phyloP scores from a whole-genome alignment of 768 basidiomycete species.

The Lanmaoa rubissima region DNA sequence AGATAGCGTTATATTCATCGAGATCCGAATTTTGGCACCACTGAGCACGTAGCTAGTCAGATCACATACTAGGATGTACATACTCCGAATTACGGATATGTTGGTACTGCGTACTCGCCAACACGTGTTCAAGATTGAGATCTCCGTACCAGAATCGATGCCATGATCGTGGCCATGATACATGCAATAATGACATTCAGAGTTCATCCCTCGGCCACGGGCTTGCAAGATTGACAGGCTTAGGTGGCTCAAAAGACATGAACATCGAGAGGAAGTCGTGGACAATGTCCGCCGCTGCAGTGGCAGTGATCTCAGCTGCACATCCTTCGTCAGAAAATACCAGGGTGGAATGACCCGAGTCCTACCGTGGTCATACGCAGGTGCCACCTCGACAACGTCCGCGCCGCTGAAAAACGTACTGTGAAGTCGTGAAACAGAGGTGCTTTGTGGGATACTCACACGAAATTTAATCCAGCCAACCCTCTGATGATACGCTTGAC shows the following conservation, averaged over 20 bases:
- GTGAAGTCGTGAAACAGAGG: background rate
- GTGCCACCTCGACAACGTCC: conserved; percentile 27
- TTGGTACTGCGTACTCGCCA: background rate
- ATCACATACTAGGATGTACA: background rate
- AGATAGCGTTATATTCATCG: background rate
- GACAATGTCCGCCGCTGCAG: conserved; percentile 43
- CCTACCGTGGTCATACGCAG: conserved; percentile 28
- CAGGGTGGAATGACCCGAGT: background rate
- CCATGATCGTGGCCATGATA: background rate
- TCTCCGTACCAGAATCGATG: background rate
- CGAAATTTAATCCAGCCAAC: conserved; percentile 73
- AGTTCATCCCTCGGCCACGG: conserved; percentile 21
- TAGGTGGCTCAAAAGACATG: conserved; percentile 27
- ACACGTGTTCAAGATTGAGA: background rate
- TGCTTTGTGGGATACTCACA: conserved; percentile 40
- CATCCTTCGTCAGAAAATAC: conserved; percentile 7
- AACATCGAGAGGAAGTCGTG: conserved; percentile 46
- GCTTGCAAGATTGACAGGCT: conserved; percentile 10
- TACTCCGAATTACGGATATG: background rate
- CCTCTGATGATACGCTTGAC: conserved; percentile 80
- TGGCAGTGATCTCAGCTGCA: conserved; percentile 40
- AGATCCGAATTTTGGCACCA: background rate
- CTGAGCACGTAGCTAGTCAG: background rate
- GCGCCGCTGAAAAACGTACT: background rate
- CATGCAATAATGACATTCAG: conserved; percentile 1